Percentiles rank a stretch among this genome's conserved stretches.
Evolutionary conservation across 495 filamentous ascomycete species (phyloP).

Genomic region (Aspergillus bridgeri): DNA sequence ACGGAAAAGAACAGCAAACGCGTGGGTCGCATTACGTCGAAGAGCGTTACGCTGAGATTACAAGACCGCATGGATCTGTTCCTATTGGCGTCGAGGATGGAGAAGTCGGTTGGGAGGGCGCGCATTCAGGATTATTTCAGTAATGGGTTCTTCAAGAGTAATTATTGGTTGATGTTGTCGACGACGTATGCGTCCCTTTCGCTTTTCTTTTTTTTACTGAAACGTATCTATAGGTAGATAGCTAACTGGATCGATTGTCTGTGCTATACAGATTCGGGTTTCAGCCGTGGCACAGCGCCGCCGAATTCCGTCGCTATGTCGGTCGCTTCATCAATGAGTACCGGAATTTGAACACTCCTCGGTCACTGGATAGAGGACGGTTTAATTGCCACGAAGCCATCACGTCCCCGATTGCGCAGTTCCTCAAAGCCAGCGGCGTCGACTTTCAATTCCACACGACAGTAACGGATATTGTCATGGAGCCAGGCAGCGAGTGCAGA

Average conservation of each 20-base stretch:
- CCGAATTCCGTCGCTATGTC: constrained; percentile 31
- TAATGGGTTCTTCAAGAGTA: constrained; percentile 35
- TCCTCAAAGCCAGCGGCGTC: constrained; percentile 37
- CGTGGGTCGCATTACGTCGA: constrained; percentile 6
- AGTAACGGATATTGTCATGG: constrained; percentile 27
- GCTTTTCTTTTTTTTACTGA: not conserved
- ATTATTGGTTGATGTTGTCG: constrained; percentile 37
- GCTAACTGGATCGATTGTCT: not conserved
- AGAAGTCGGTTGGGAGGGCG: constrained; percentile 29
- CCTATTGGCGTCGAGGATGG: constrained; percentile 26
- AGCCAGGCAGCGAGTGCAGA: constrained; percentile 7
- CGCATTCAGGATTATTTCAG: constrained; percentile 36
- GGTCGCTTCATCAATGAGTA: constrained; percentile 25
- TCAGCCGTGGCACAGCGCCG: constrained; percentile 40
- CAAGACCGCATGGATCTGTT: constrained; percentile 32
- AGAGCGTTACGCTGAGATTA: constrained; percentile 20
- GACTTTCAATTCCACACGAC: constrained; percentile 39
- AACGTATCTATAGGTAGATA: not conserved
- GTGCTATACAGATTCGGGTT: constrained; percentile 30
- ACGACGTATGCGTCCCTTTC: constrained; percentile 25
- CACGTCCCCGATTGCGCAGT: constrained; percentile 33
- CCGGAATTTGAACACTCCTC: constrained; percentile 23
- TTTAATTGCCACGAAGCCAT: constrained; percentile 43
- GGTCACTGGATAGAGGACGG: constrained; percentile 26
- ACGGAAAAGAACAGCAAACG: constrained; percentile 5